Evolutionary conservation across 176 grass and related monocot species (phyloP).

Genomic region (Poa pratensis): DNA sequence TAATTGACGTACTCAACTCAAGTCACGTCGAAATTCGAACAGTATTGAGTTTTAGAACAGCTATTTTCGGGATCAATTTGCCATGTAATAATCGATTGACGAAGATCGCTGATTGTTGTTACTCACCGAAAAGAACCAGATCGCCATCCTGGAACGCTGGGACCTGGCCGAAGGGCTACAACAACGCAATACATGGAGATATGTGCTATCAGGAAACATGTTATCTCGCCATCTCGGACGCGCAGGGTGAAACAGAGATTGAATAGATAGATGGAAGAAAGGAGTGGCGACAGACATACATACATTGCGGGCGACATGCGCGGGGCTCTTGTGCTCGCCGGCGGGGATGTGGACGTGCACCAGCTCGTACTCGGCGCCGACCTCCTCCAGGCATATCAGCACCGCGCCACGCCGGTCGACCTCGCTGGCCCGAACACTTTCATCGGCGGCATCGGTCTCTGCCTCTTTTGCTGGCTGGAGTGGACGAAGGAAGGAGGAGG

Average conservation of each 20-base stretch:
- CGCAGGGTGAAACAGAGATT: background rate
- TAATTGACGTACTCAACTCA: no score
- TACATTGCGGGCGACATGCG: slow-evolving; percentile 46
- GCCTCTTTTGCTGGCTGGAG: background rate
- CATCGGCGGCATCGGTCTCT: slow-evolving; percentile 10
- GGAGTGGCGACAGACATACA: background rate
- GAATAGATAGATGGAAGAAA: background rate
- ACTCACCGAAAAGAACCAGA: slow-evolving; percentile 43
- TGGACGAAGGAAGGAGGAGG: background rate
- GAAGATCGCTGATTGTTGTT: background rate
- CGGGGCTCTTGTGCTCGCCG: slow-evolving; percentile 50
- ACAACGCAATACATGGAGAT: background rate
- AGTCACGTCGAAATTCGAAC: no score
- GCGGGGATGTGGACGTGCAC: slow-evolving; percentile 40
- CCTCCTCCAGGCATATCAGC: slow-evolving; percentile 48
- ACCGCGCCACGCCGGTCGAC: slow-evolving; percentile 44
- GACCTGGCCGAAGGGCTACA: slow-evolving; percentile 60
- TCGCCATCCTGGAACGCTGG: slow-evolving; percentile 57
- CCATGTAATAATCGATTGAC: background rate
- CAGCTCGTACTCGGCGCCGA: slow-evolving; percentile 46
- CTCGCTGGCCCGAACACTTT: slow-evolving; percentile 46
- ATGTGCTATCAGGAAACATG: background rate
- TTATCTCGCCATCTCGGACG: background rate
- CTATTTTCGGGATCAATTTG: background rate
- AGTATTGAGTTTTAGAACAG: background rate